Evolutionary conservation across 345 rosid genomes (phyloP).

Genomic region (Rhizophora mangle): DNA sequence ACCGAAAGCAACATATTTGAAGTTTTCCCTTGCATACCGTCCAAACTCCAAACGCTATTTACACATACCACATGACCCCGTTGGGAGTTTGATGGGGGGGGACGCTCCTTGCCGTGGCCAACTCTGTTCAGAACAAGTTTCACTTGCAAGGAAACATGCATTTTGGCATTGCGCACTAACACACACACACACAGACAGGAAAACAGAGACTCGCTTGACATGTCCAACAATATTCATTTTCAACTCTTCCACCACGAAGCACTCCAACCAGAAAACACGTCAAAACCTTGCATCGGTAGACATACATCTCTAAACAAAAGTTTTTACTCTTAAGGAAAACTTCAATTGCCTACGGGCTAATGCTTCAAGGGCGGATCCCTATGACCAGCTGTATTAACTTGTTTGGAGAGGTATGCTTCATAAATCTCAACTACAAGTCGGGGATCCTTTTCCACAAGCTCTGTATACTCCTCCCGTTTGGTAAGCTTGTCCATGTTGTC

Average conservation of each 20-base stretch:
- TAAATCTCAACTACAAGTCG: constrained; percentile 71
- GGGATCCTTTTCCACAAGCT: constrained; percentile 76
- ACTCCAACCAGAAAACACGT: neutral
- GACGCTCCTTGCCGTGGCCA: too few relatives aligned
- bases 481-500: constrained; percentile 83
- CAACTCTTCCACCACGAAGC: neutral
- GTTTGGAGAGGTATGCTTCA: constrained; percentile 66
- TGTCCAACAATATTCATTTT: neutral
- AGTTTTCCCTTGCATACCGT: neutral
- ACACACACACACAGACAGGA: neutral
- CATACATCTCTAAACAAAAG: neutral
- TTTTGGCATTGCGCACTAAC: neutral
- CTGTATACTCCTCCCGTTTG: constrained; percentile 57
- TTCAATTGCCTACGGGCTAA: constrained; percentile 9
- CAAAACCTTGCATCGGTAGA: neutral
- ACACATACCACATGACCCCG: neutral
- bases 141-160: too few relatives aligned
- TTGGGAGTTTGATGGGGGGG: too few relatives aligned
- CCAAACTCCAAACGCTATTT: neutral
- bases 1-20: neutral
- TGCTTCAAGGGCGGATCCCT: constrained; percentile 31
- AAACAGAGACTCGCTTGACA: neutral
- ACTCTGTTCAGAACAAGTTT: too few relatives aligned
- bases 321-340: neutral
- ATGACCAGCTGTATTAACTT: constrained; percentile 67